phyloP scores from a whole-genome alignment of 306 rosid genomes.

The Ziziphus jujuba region DNA sequence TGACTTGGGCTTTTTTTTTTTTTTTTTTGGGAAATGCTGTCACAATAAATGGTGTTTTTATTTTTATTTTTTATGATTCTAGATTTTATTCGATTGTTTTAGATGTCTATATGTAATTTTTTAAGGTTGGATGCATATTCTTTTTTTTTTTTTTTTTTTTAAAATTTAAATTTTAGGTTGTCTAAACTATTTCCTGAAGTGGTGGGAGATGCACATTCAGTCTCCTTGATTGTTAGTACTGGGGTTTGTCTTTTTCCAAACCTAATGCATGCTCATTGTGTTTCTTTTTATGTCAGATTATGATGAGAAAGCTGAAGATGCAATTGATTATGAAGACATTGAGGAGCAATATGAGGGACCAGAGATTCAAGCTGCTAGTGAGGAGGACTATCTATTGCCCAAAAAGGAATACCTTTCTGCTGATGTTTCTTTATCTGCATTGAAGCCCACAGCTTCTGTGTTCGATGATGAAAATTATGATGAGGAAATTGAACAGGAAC shows the following conservation, averaged over 20 bases:
- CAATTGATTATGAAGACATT: conserved; percentile 92
- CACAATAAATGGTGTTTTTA: too few species aligned
- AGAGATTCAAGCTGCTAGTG: conserved; percentile 76
- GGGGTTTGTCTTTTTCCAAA: conserved; percentile 5
- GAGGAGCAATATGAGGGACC: conserved; percentile 97
- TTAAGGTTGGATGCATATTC: not conserved
- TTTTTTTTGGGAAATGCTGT: too few species aligned
- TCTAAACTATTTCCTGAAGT: not conserved
- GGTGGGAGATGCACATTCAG: not conserved
- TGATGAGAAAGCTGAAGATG: conserved; percentile 88
- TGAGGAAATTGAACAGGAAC: conserved; percentile 79
- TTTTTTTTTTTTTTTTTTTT: too few species aligned
- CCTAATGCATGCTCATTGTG: conserved; percentile 27
- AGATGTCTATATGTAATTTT: too few species aligned
- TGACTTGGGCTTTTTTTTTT: too few species aligned
- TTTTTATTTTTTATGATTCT: too few species aligned
- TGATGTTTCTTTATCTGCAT: conserved; percentile 52
- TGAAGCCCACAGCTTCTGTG: conserved; percentile 61
- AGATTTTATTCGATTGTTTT: too few species aligned
- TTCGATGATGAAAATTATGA: conserved; percentile 92
- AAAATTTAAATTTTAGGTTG: not conserved
- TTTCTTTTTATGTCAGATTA: conserved; percentile 53
- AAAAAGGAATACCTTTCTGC: conserved; percentile 66
- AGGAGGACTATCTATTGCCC: conserved; percentile 84
- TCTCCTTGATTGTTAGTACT: not conserved